These are phyloP conservation scores for Meira nashicola DNA, from an alignment of 1,284 basidiomycete genomes.

Conservation along the genomic window DNA sequence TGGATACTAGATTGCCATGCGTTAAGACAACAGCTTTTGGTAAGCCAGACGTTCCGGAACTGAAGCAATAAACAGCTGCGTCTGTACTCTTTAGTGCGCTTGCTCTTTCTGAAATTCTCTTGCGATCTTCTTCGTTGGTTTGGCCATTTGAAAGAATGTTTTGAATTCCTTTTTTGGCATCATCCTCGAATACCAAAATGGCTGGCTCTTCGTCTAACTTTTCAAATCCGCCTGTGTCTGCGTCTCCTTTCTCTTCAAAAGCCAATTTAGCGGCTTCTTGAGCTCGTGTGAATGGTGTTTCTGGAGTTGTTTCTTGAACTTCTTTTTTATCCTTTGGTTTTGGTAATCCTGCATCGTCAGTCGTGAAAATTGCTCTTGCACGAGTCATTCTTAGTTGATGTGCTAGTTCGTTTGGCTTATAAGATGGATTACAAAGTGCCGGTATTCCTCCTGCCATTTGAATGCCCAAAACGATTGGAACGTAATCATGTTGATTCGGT, in stretches of 20 bases:
- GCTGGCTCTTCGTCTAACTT: slow-evolving; percentile 17
- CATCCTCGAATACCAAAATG: slow-evolving; percentile 41
- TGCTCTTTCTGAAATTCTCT: slow-evolving; percentile 17
- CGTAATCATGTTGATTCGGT: slow-evolving; percentile 47
- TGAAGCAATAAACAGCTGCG: slow-evolving; percentile 42
- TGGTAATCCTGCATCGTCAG: background rate
- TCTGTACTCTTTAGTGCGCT: slow-evolving; percentile 18
- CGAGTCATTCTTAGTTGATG: slow-evolving; percentile 41
- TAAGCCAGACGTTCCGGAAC: slow-evolving; percentile 47
- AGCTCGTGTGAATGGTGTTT: slow-evolving; percentile 19
- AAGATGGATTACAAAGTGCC: slow-evolving; percentile 48
- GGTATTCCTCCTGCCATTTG: slow-evolving; percentile 43
- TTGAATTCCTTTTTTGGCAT: slow-evolving; percentile 21
- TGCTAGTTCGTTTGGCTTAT: slow-evolving; percentile 40
- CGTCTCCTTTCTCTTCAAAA: background rate
- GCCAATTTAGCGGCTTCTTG: slow-evolving; percentile 20
- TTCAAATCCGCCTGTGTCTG: slow-evolving; percentile 21
- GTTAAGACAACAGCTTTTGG: slow-evolving; percentile 50
- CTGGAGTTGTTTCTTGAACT: background rate
- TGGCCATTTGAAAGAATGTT: no score
- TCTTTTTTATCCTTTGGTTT: background rate
- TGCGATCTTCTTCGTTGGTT: slow-evolving; percentile 12
- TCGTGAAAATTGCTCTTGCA: slow-evolving; percentile 24
- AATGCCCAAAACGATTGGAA: slow-evolving; percentile 34
- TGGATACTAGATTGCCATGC: slow-evolving; percentile 43